phyloP scores from a whole-genome alignment of 176 grass and related monocot species.

The Musa schizocarpa region DNA sequence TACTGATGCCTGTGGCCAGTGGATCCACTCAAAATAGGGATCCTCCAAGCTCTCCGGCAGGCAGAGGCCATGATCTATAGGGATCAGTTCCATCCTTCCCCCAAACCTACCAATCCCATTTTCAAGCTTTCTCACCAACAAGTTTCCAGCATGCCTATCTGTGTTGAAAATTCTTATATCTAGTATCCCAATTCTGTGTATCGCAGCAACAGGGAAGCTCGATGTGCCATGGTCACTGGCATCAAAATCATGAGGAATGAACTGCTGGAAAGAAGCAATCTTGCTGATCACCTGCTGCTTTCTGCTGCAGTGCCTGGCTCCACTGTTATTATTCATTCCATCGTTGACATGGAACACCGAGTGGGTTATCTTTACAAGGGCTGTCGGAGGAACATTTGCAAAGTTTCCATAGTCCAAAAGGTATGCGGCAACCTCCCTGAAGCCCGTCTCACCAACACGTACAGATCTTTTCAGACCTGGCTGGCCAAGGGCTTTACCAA shows the following conservation, averaged over 20 bases:
- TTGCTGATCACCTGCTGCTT: conserved; percentile 10
- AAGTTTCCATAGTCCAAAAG: conserved; percentile 16
- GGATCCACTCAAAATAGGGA: conserved; percentile 25
- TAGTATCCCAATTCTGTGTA: conserved; percentile 20
- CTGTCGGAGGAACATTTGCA: conserved; percentile 18
- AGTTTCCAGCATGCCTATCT: conserved; percentile 18
- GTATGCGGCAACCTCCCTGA: conserved; percentile 21
- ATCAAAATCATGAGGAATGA: conserved; percentile 19
- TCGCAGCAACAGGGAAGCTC: conserved; percentile 13
- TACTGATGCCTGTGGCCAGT: conserved; percentile 14
- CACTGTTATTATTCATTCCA: conserved; percentile 2
- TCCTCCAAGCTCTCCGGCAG: conserved; percentile 21
- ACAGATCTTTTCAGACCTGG: conserved; percentile 19
- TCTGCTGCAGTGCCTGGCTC: background rate
- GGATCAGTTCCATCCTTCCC: conserved; percentile 18
- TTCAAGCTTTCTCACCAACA: conserved; percentile 13
- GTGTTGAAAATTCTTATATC: conserved; percentile 22
- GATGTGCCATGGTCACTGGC: conserved; percentile 19
- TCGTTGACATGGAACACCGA: conserved; percentile 15
- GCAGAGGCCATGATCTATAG: conserved; percentile 23
- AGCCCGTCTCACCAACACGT: conserved; percentile 14
- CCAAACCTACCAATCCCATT: conserved; percentile 14
- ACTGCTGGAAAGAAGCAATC: conserved; percentile 19
- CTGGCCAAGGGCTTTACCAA: conserved; percentile 18
- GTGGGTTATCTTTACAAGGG: conserved; percentile 20